phyloP scores from a whole-genome alignment of 768 basidiomycete genomes.

The Panus rudis region DNA sequence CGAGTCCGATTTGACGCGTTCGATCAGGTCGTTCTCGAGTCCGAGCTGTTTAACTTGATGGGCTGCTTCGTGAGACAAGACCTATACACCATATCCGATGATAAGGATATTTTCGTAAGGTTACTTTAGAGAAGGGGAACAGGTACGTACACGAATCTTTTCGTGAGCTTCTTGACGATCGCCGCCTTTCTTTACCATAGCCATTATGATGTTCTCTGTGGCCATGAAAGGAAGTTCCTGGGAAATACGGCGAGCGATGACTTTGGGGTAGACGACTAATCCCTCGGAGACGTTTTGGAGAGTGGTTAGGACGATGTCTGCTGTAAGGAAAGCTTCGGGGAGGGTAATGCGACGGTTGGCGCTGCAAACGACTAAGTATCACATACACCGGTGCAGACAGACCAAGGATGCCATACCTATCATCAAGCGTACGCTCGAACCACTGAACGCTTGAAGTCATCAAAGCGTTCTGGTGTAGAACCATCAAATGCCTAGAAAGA shows the following conservation, averaged over 20 bases:
- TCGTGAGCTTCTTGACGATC: slow-evolving; percentile 97
- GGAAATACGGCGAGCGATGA: slow-evolving; percentile 85
- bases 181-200: slow-evolving; percentile 89
- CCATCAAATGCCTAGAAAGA: slow-evolving; percentile 92
- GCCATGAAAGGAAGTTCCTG: slow-evolving; percentile 99
- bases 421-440: slow-evolving; percentile 97
- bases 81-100: slow-evolving; percentile 36
- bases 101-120: not conserved
- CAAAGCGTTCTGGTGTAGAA: slow-evolving; percentile 90
- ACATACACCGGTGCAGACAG: not conserved
- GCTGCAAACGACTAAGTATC: slow-evolving; percentile 31
- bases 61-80: slow-evolving; percentile 91
- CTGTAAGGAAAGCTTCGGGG: slow-evolving; percentile 94
- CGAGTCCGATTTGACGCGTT: slow-evolving; percentile 68
- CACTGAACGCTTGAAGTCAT: slow-evolving; percentile 95
- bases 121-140: slow-evolving; percentile 1
- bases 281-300: slow-evolving; percentile 97
- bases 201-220: slow-evolving; percentile 99
- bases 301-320: slow-evolving; percentile 93
- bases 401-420: slow-evolving; percentile 49
- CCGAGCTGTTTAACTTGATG: slow-evolving; percentile 93
- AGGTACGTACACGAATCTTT: slow-evolving; percentile 67
- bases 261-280: slow-evolving; percentile 97
- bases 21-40: slow-evolving; percentile 92
- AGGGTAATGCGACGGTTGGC: slow-evolving; percentile 95